These are phyloP conservation scores for Pinus albicaulis DNA, from an alignment of 75 land plant genomes.

Conservation along the genomic window DNA sequence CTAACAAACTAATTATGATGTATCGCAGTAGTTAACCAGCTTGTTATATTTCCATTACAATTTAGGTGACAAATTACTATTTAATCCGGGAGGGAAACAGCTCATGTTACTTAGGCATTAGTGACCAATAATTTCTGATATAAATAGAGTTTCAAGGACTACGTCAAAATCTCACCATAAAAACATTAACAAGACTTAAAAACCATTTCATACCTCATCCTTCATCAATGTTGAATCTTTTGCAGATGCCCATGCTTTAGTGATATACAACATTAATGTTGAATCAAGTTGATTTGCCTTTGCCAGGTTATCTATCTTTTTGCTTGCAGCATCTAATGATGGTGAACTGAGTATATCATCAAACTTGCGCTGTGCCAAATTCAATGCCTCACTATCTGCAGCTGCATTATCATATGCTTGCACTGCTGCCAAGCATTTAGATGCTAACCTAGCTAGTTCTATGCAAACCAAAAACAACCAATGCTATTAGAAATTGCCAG, in stretches of 20 bases:
- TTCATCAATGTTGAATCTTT: slow-evolving; percentile 84
- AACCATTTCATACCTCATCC: slow-evolving; percentile 65
- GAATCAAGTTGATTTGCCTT: slow-evolving; percentile 86
- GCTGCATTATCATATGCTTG: slow-evolving; percentile 70
- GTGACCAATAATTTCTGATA: too few relatives aligned
- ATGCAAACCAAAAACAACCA: background rate
- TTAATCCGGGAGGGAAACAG: too few relatives aligned
- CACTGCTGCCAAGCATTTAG: slow-evolving; percentile 68
- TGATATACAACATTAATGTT: slow-evolving; percentile 66
- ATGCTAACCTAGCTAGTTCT: slow-evolving; percentile 64
- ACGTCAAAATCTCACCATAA: too few relatives aligned
- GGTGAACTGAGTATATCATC: slow-evolving; percentile 89
- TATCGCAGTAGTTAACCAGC: too few relatives aligned
- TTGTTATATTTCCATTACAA: too few relatives aligned
- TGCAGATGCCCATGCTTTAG: slow-evolving; percentile 94
- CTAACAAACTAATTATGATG: too few relatives aligned
- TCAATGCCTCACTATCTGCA: slow-evolving; percentile 60
- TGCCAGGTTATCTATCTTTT: slow-evolving; percentile 82
- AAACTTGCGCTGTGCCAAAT: slow-evolving; percentile 74
- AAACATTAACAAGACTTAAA: too few relatives aligned
- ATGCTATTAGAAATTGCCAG: background rate
- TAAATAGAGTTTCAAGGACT: too few relatives aligned
- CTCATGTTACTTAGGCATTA: too few relatives aligned
- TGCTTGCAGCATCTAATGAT: slow-evolving; percentile 73
- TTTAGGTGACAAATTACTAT: too few relatives aligned